phyloP scores from a whole-genome alignment of 2,329 filamentous ascomycete genomes.

The Aureobasidium sp. region DNA sequence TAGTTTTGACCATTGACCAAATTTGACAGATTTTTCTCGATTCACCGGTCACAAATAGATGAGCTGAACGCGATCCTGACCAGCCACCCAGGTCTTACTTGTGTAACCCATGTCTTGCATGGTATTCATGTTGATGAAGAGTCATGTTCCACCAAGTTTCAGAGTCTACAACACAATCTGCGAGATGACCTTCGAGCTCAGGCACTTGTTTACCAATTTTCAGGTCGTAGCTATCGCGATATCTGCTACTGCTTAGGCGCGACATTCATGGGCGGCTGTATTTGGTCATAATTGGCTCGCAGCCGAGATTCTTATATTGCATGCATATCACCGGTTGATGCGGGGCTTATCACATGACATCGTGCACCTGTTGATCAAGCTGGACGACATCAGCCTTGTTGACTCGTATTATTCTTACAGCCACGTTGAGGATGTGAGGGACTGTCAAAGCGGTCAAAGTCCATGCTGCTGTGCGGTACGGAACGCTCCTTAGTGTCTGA shows the following conservation, averaged over 20 bases:
- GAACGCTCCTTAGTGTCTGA: conserved; percentile 7
- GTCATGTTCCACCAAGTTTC: background rate
- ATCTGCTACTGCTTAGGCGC: background rate
- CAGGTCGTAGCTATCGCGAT: background rate
- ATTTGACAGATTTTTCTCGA: background rate
- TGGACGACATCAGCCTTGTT: conserved; percentile 9
- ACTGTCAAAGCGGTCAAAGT: background rate
- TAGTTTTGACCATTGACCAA: background rate
- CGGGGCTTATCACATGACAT: conserved; percentile 13
- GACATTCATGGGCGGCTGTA: background rate
- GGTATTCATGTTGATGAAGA: background rate
- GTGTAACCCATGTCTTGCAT: background rate
- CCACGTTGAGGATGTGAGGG: conserved; percentile 5
- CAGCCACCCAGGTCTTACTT: background rate
- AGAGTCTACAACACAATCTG: background rate
- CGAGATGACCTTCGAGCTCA: background rate
- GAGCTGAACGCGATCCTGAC: background rate
- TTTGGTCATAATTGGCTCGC: background rate
- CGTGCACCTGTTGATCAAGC: background rate
- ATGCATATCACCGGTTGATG: conserved; percentile 14
- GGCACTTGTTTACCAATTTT: background rate
- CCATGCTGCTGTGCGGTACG: conserved; percentile 10
- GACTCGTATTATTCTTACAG: conserved; percentile 5
- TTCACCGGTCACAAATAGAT: background rate
- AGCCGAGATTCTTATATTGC: conserved; percentile 8